phyloP scores from a whole-genome alignment of 2,329 filamentous ascomycete genomes.

The Myotisia sp. region DNA sequence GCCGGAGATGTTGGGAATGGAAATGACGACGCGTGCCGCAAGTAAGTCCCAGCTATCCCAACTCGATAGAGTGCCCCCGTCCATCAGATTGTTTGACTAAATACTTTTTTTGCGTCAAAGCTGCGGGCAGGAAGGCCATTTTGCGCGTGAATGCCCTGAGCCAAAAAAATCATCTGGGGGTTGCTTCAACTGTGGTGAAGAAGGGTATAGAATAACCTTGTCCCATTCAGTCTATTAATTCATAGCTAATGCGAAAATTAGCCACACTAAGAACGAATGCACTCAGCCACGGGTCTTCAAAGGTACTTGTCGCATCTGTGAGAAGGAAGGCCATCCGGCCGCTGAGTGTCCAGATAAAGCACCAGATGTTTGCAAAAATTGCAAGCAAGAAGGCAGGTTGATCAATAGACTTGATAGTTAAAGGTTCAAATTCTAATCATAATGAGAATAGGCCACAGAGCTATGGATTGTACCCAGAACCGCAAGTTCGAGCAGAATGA shows the following conservation, averaged over 20 bases:
- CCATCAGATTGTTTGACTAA: background rate
- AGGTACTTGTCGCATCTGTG: constrained; percentile 33
- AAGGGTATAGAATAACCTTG: constrained; percentile 21
- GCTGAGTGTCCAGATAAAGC: constrained; percentile 32
- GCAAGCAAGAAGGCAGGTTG: constrained; percentile 29
- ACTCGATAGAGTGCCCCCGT: background rate
- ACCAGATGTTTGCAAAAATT: constrained; percentile 34
- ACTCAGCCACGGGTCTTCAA: constrained; percentile 34
- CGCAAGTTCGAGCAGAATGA: constrained; percentile 31
- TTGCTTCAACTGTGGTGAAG: constrained; percentile 35
- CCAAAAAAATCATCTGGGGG: constrained; percentile 24
- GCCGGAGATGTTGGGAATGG: constrained; percentile 11
- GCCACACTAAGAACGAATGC: constrained; percentile 33
- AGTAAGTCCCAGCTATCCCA: constrained; percentile 18
- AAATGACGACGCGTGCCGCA: constrained; percentile 22
- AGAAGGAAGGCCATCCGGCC: constrained; percentile 34
- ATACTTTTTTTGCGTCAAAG: constrained; percentile 5
- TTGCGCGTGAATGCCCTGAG: constrained; percentile 31
- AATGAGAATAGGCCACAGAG: constrained; percentile 27
- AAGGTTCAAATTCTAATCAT: background rate
- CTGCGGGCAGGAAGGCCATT: constrained; percentile 26
- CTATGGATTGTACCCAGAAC: constrained; percentile 32
- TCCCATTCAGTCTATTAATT: background rate
- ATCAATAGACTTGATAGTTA: background rate
- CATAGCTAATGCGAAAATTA: constrained; percentile 11